Percentiles rank a stretch among this genome's conserved stretches.
Conservation (phyloP, 306 rosid species). For the Astragalus membranaceus region DNA sequence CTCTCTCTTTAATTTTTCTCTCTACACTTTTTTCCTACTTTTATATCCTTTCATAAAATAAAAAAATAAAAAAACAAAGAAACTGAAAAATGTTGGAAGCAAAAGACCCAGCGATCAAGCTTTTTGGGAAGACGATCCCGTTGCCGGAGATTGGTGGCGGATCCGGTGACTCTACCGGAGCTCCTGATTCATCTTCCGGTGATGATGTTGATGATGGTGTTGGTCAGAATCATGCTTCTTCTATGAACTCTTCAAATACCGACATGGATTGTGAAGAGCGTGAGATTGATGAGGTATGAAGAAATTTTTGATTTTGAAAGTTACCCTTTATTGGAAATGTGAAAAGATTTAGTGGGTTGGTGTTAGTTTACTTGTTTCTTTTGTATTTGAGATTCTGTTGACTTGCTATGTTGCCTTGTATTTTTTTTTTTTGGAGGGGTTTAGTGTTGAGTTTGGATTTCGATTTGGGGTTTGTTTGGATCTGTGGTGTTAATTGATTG, state of each 20-base stretch:
- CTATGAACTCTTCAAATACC: conserved; percentile 5
- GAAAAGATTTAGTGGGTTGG: conserved; percentile 6
- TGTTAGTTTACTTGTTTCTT: background rate
- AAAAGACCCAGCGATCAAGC: conserved; percentile 56
- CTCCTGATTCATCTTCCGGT: background rate
- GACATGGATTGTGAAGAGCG: conserved; percentile 33
- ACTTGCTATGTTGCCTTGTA: conserved; percentile 2
- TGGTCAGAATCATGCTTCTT: background rate
- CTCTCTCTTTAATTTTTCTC: background rate
- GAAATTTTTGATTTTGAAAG: conserved; percentile 6
- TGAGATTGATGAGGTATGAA: conserved; percentile 22
- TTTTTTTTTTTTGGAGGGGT: conserved; percentile 1
- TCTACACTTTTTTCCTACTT: background rate
- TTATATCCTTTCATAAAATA: background rate
- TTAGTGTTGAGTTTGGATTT: conserved; percentile 7
- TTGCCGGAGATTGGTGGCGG: conserved; percentile 30
- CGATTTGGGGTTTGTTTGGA: background rate
- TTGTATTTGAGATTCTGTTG: conserved; percentile 15
- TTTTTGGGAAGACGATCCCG: conserved; percentile 72
- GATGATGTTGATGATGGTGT: conserved; percentile 9
- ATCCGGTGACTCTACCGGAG: conserved; percentile 8
- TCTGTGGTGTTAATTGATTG: background rate
- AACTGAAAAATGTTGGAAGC: conserved; percentile 34
- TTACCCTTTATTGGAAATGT: conserved; percentile 1
- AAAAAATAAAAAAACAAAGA: background rate